Percentiles rank a stretch among this genome's conserved stretches.
phyloP scores from a whole-genome alignment of 495 filamentous ascomycete genomes.

The Evernia prunastri region DNA sequence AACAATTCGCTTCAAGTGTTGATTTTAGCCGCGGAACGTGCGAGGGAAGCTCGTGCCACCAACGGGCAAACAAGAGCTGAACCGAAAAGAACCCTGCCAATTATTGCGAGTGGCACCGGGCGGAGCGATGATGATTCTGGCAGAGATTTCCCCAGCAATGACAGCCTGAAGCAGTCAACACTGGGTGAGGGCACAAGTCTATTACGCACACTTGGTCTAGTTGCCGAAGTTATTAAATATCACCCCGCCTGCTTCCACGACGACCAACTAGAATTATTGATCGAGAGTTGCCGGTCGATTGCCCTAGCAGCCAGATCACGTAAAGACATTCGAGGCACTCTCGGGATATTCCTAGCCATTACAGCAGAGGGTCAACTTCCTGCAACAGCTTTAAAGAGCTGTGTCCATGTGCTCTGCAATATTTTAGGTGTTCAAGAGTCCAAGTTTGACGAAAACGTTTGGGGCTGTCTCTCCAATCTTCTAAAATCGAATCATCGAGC shows the following conservation, averaged over 20 bases:
- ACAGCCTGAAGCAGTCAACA: slow-evolving; percentile 18
- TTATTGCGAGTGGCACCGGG: neutral
- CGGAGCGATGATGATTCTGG: slow-evolving; percentile 1
- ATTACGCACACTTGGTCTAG: slow-evolving; percentile 61
- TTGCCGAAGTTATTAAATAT: slow-evolving; percentile 75
- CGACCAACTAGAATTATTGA: slow-evolving; percentile 56
- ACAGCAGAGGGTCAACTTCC: slow-evolving; percentile 75
- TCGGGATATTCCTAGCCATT: slow-evolving; percentile 71
- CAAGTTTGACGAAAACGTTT: slow-evolving; percentile 10
- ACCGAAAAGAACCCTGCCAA: neutral
- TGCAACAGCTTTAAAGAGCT: slow-evolving; percentile 54
- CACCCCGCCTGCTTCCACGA: slow-evolving; percentile 70
- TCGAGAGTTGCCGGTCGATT: slow-evolving; percentile 64
- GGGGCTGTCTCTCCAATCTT: slow-evolving; percentile 11
- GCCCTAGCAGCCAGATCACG: slow-evolving; percentile 69
- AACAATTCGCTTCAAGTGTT: slow-evolving; percentile 49
- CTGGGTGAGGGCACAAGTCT: slow-evolving; percentile 54
- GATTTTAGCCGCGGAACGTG: slow-evolving; percentile 48
- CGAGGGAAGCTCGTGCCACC: slow-evolving; percentile 19
- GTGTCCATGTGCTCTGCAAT: slow-evolving; percentile 73
- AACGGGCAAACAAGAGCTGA: slow-evolving; percentile 1
- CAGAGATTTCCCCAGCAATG: slow-evolving; percentile 1
- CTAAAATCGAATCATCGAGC: neutral
- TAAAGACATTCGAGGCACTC: slow-evolving; percentile 66
- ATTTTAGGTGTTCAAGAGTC: slow-evolving; percentile 51